Evolutionary conservation across 2,329 filamentous ascomycete species (phyloP).

Genomic region (Fusarium sp.): DNA sequence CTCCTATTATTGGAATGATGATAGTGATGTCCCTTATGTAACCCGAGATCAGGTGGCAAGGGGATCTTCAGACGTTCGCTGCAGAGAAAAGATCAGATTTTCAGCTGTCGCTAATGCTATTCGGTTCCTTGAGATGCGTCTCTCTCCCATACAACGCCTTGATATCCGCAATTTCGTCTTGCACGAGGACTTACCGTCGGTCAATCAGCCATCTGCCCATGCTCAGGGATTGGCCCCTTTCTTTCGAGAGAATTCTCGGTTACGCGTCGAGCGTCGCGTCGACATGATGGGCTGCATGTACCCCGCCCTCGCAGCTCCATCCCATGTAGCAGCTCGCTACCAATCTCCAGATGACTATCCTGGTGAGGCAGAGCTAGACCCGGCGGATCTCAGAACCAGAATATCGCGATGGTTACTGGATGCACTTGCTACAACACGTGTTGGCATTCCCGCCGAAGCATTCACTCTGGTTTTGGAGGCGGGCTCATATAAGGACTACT

Average conservation of each 20-base stretch:
- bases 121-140: constrained; percentile 5
- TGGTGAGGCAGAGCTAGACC: too few species aligned
- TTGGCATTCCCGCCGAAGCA: not conserved
- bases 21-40: too few species aligned
- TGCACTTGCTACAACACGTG: not conserved
- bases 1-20: fast-evolving
- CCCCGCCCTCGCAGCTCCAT: not conserved
- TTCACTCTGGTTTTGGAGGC: constrained; percentile 14
- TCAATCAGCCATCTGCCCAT: not conserved
- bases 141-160: not conserved
- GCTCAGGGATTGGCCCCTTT: constrained; percentile 4
- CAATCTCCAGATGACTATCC: not conserved
- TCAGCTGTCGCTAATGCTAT: constrained; percentile 27
- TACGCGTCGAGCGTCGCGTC: constrained; percentile 22
- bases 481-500: not conserved
- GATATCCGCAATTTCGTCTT: not conserved
- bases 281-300: not conserved
- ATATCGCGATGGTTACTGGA: constrained; percentile 10
- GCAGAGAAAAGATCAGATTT: constrained; percentile 20
- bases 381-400: fast-evolving
- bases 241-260: constrained; percentile 16
- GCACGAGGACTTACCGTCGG: constrained; percentile 4
- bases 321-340: fast-evolving
- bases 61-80: not conserved
- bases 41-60: not conserved